A percentile compares a stretch with the other conserved stretches of the same genome.
Conservation (phyloP, 2,329 filamentous ascomycete genomes). For the Pseudopithomyces chartarum region DNA sequence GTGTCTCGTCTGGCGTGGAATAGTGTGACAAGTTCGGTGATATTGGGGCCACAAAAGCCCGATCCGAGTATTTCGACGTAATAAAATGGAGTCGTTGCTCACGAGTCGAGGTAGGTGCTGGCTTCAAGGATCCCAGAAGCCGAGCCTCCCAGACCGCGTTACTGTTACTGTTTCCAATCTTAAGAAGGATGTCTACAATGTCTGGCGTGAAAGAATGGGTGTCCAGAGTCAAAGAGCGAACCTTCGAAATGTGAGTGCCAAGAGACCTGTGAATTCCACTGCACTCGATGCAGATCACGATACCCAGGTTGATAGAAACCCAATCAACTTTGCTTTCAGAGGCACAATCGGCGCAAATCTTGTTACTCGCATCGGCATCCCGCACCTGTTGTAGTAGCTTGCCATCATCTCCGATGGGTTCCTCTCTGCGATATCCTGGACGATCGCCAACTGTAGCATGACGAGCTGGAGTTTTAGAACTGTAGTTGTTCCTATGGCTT, state of each 20-base stretch:
- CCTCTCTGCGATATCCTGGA: conserved; percentile 73
- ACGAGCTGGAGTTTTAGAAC: conserved; percentile 70
- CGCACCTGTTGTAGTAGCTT: conserved; percentile 85
- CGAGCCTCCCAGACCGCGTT: conserved; percentile 97
- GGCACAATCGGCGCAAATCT: conserved; percentile 91
- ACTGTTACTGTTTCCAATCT: conserved; percentile 90
- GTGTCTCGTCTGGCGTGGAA: conserved; percentile 79
- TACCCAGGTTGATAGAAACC: conserved; percentile 97
- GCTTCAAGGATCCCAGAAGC: conserved; percentile 76
- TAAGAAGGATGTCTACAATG: conserved; percentile 89
- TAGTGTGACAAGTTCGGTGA: conserved; percentile 77
- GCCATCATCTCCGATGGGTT: conserved; percentile 78
- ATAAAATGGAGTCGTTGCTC: conserved; percentile 96
- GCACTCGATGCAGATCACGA: conserved; percentile 96
- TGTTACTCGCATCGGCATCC: conserved; percentile 89
- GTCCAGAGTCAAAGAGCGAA: conserved; percentile 92
- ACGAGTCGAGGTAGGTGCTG: conserved; percentile 75
- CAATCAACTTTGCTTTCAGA: conserved; percentile 93
- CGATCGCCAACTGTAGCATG: conserved; percentile 91
- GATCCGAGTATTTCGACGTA: conserved; percentile 90
- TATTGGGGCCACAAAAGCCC: conserved; percentile 78
- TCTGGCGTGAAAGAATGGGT: conserved; percentile 96
- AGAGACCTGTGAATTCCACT: conserved; percentile 96
- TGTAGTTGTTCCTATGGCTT: conserved; percentile 56
- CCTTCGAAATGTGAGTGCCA: conserved; percentile 96